Evolutionary conservation across 2,329 filamentous ascomycete genomes (phyloP).

Genomic region (Lasiodiplodia hormozganensis): DNA sequence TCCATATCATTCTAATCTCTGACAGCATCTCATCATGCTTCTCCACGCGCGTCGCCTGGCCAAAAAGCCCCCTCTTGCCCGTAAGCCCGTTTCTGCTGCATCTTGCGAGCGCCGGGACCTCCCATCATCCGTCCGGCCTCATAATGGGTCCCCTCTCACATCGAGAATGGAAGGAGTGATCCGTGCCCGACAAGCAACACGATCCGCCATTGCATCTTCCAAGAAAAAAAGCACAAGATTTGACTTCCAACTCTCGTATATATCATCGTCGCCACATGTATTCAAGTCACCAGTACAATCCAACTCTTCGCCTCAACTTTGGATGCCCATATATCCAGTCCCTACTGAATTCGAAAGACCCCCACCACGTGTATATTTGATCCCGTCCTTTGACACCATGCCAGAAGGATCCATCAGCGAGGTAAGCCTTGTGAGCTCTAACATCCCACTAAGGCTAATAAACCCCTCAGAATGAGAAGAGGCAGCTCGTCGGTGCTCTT

Average conservation of each 20-base stretch:
- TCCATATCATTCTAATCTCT: conserved; percentile 16
- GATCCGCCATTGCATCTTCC: not conserved
- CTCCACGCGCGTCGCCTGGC: not conserved
- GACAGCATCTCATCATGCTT: conserved; percentile 15
- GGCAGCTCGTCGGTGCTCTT: conserved; percentile 68
- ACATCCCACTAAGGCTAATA: not conserved
- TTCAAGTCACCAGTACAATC: not conserved
- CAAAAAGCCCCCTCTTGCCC: not conserved
- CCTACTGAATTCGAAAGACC: conserved; percentile 30
- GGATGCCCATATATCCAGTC: conserved; percentile 2
- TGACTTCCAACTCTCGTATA: not conserved
- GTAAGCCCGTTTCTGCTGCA: not conserved
- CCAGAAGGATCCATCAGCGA: conserved; percentile 36
- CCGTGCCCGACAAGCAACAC: conserved; percentile 16
- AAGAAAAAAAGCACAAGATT: not conserved
- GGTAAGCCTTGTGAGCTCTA: conserved; percentile 33
- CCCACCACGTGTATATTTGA: conserved; percentile 37
- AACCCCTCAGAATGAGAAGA: conserved; percentile 50
- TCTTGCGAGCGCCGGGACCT: conserved; percentile 7
- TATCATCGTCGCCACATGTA: not conserved
- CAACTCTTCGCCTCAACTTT: not conserved
- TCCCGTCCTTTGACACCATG: conserved; percentile 39
- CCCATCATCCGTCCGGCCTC: not conserved
- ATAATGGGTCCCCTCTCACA: not conserved
- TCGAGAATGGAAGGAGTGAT: conserved; percentile 14